These are phyloP conservation scores for Yamadazyma songkhlaensis DNA, from an alignment of 1,139 yeast species.

Conservation along the genomic window DNA sequence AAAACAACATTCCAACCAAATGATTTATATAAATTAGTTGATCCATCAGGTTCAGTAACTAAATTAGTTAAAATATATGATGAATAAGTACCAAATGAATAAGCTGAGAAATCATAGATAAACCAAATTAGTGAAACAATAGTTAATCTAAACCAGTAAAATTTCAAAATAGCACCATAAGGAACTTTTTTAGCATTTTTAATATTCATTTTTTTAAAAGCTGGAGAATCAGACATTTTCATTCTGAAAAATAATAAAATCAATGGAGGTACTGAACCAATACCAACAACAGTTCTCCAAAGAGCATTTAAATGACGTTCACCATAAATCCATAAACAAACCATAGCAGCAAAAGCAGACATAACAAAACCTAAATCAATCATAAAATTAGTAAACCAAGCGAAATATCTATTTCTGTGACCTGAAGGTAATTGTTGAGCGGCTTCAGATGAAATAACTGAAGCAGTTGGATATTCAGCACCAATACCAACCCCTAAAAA, in stretches of 20 bases:
- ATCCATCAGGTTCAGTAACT: constrained; percentile 47
- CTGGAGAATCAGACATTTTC: constrained; percentile 68
- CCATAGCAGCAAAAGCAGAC: constrained; percentile 83
- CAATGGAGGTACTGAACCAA: constrained; percentile 90
- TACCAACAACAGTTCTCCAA: constrained; percentile 89
- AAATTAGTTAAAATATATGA: constrained; percentile 59
- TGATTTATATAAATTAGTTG: constrained; percentile 55
- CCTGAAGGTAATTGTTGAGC: constrained; percentile 77
- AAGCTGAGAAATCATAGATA: constrained; percentile 82
- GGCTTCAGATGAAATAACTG: constrained; percentile 93
- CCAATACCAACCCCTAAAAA: constrained; percentile 84
- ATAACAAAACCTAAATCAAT: constrained; percentile 86
- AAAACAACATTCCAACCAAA: constrained; percentile 94
- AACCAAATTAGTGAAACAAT: constrained; percentile 84
- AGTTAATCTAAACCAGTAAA: constrained; percentile 77
- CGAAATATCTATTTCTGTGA: constrained; percentile 82
- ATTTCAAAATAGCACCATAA: constrained; percentile 64
- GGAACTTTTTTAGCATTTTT: constrained; percentile 61
- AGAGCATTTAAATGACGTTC: constrained; percentile 70
- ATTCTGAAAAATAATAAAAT: constrained; percentile 74
- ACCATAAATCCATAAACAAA: constrained; percentile 78
- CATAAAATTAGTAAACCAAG: constrained; percentile 85
- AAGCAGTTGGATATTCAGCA: constrained; percentile 91
- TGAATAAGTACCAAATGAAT: constrained; percentile 85
- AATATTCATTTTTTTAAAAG: constrained; percentile 69